Conservation (phyloP, 2,329 filamentous ascomycete genomes). For the Fusarium musae region DNA sequence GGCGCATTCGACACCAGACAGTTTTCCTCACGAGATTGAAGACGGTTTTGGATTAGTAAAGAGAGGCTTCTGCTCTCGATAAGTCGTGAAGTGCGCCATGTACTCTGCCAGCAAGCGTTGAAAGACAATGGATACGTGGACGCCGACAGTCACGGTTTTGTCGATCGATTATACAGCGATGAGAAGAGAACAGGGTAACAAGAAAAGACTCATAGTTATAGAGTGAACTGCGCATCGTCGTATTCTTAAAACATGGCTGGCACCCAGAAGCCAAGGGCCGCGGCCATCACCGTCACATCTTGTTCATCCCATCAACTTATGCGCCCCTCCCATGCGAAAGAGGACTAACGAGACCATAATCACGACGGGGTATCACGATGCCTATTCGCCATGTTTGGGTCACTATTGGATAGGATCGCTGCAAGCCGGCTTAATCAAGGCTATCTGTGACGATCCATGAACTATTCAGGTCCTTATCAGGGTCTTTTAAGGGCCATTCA, state of each 20-base stretch:
- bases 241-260: constrained; percentile 37
- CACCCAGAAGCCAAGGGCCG: constrained; percentile 1
- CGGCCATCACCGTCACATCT: constrained; percentile 18
- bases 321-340: constrained; percentile 32
- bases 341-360: constrained; percentile 31
- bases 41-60: constrained; percentile 1
- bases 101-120: constrained; percentile 18
- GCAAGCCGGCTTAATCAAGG: constrained; percentile 18
- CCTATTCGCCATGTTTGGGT: constrained; percentile 39
- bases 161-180: background rate
- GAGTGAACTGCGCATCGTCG: constrained; percentile 15
- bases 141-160: background rate
- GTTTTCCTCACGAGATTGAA: constrained; percentile 11
- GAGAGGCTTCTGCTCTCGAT: constrained; percentile 19
- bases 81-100: constrained; percentile 24
- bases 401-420: constrained; percentile 18
- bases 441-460: constrained; percentile 31
- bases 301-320: constrained; percentile 25
- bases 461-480: constrained; percentile 28
- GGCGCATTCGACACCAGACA: constrained; percentile 8
- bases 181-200: background rate
- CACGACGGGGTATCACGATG: constrained; percentile 16
- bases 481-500: constrained; percentile 19
- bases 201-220: constrained; percentile 4
- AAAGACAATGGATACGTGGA: background rate